Percentiles rank a stretch among this genome's conserved stretches.
phyloP scores from a whole-genome alignment of 176 grass and related monocot genomes.

The Paspalum vaginatum region DNA sequence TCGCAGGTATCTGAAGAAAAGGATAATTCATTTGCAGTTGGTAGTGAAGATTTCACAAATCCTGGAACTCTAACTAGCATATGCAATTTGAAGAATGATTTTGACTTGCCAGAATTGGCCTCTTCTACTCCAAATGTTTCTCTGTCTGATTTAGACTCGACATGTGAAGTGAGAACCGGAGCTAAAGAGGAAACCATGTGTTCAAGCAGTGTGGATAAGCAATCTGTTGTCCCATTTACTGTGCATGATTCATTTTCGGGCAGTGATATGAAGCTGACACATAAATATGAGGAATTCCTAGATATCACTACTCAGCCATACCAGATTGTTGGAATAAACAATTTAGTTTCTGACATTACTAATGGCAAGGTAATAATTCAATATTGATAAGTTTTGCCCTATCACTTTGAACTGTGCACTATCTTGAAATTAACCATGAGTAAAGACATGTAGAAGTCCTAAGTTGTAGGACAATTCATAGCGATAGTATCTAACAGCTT shows the following conservation, averaged over 20 bases:
- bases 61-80: neutral
- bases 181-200: neutral
- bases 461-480: no score
- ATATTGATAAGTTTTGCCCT: no score
- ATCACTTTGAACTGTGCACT: no score
- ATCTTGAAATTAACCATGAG: no score
- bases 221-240: no score
- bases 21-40: neutral
- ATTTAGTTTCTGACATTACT: no score
- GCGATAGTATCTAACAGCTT: no score
- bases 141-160: neutral
- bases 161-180: neutral
- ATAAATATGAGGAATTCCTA: neutral
- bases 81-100: conserved; percentile 28
- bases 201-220: neutral
- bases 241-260: no score
- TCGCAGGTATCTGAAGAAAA: neutral
- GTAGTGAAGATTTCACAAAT: conserved; percentile 10
- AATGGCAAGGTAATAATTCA: no score
- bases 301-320: neutral
- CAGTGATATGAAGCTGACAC: no score
- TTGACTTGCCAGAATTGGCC: neutral
- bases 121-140: conserved; percentile 2
- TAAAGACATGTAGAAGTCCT: no score
- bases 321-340: no score